Conservation (phyloP, 2,329 filamentous ascomycete genomes). For the Aotearoamyces nothofagi region DNA sequence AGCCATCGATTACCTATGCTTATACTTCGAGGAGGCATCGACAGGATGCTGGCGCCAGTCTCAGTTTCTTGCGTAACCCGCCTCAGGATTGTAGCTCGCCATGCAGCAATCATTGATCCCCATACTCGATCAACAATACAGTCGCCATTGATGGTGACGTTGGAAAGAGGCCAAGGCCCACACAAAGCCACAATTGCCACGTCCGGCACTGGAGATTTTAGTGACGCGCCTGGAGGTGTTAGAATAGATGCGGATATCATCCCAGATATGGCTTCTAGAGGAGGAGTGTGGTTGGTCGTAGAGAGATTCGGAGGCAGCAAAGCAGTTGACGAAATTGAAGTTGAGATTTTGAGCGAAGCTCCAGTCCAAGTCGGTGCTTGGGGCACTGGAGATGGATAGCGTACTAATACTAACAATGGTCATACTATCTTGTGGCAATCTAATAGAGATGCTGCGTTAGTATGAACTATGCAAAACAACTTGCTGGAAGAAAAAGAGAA, state of each 20-base stretch:
- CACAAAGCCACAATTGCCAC: slow-evolving; percentile 48
- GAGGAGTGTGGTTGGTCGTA: slow-evolving; percentile 65
- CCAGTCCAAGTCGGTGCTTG: slow-evolving; percentile 19
- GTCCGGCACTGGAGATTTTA: slow-evolving; percentile 60
- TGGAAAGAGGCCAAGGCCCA: slow-evolving; percentile 60
- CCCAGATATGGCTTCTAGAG: slow-evolving; percentile 36
- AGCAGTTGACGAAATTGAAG: slow-evolving; percentile 31
- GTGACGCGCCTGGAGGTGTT: slow-evolving; percentile 49
- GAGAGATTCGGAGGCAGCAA: slow-evolving; percentile 51
- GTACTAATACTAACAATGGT: neutral
- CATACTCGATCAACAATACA: slow-evolving; percentile 8
- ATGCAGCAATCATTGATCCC: slow-evolving; percentile 17
- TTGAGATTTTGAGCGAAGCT: slow-evolving; percentile 30
- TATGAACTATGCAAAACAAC: too few relatives aligned
- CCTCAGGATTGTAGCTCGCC: slow-evolving; percentile 11
- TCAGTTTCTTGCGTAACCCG: slow-evolving; percentile 11
- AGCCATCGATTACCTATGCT: slow-evolving; percentile 40
- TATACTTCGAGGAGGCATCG: slow-evolving; percentile 30
- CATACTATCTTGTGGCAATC: too few relatives aligned
- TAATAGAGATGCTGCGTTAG: too few relatives aligned
- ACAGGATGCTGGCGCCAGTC: slow-evolving; percentile 27
- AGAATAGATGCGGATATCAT: slow-evolving; percentile 65
- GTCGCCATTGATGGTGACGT: slow-evolving; percentile 48
- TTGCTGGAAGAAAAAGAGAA: too few relatives aligned
- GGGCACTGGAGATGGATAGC: slow-evolving; percentile 15